Percentiles rank a stretch among this genome's conserved stretches.
Conservation (phyloP, 257 asterid species). For the Solanum acaule region DNA sequence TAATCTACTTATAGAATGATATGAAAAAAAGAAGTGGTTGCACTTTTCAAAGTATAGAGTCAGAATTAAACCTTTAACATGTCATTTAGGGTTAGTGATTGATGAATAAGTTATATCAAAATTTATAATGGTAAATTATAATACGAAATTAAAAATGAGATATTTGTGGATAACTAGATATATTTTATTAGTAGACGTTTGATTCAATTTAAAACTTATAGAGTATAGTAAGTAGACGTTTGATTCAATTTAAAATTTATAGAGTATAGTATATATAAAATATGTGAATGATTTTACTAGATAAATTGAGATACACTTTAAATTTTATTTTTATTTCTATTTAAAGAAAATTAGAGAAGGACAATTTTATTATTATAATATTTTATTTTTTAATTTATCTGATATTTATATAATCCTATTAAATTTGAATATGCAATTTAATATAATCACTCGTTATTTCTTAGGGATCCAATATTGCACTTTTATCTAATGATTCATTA, state of each 20-base stretch:
- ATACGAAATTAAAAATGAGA: background rate
- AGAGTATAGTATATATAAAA: background rate
- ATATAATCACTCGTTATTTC: no score
- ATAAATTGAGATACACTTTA: background rate
- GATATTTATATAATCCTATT: no score
- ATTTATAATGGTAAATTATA: background rate
- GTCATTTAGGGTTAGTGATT: background rate
- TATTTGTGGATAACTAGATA: background rate
- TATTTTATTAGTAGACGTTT: background rate
- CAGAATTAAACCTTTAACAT: background rate
- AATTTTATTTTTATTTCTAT: background rate
- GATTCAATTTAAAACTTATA: background rate
- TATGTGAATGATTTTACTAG: background rate
- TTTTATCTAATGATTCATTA: background rate
- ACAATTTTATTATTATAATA: no score
- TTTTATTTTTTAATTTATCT: no score
- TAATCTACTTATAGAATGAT: background rate
- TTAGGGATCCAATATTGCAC: background rate
- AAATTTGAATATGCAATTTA: no score
- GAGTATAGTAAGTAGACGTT: background rate
- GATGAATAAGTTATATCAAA: background rate
- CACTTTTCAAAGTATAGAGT: background rate
- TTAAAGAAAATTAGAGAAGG: background rate
- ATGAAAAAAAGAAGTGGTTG: background rate
- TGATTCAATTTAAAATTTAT: background rate